Conservation (phyloP, 1,284 basidiomycete genomes). For the Cutaneotrichosporon daszewskae region DNA sequence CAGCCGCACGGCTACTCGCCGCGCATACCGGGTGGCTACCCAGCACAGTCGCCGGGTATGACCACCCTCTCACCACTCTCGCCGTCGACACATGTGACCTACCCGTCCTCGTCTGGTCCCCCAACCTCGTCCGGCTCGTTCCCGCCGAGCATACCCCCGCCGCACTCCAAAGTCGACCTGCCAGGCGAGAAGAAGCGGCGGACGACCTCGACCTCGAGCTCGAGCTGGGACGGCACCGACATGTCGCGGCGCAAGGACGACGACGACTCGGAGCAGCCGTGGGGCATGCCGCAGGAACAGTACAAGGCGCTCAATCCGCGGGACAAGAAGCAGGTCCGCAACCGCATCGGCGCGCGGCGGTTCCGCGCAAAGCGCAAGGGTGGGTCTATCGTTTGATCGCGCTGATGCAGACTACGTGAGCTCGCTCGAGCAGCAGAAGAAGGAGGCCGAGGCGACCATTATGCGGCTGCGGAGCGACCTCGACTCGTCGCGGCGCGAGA, state of each 20-base stretch:
- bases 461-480: conserved; percentile 18
- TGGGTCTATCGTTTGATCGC: conserved; percentile 14
- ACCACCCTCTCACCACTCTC: conserved; percentile 16
- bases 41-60: conserved; percentile 14
- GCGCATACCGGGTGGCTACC: conserved; percentile 15
- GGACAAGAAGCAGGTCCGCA: conserved; percentile 45
- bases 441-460: conserved; percentile 25
- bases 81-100: conserved; percentile 13
- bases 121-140: conserved; percentile 11
- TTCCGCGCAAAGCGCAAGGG: conserved; percentile 45
- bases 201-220: conserved; percentile 8
- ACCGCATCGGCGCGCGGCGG: conserved; percentile 37
- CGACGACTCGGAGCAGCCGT: conserved; percentile 33
- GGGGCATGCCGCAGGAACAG: conserved; percentile 44
- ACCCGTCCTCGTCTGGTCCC: conserved; percentile 4
- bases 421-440: conserved; percentile 13
- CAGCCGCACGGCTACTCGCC: conserved; percentile 17
- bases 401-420: conserved; percentile 13
- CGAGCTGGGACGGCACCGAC: conserved; percentile 10
- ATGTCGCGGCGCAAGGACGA: conserved; percentile 14
- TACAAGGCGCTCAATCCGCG: conserved; percentile 39
- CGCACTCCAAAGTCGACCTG: conserved; percentile 8
- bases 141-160: conserved; percentile 9
- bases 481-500: conserved; percentile 24
- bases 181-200: conserved; percentile 8